Evolutionary conservation across 164 flowering plant species (phyloP), one percentile per base, ranked within the genome.

Genomic region (Umbilicus rupestris): DNA sequence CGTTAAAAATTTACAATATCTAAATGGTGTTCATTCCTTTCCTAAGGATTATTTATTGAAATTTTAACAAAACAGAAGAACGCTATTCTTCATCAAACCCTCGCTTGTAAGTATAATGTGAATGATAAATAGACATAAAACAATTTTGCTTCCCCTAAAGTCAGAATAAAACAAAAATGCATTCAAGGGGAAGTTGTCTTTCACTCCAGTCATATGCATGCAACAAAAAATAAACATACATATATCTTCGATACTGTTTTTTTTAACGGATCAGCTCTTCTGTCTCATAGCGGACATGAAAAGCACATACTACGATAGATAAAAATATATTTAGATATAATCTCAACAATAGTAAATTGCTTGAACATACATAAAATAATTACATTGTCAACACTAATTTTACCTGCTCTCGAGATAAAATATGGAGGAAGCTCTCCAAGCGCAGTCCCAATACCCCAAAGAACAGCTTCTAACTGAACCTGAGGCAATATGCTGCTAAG

Each of bases 401-500:
- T 50, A 92, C 98, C 98, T 77, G 98, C 98, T 73, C 90, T 84
- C 70, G 98, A 93, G 75, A 93, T 88, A 70, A 93, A 93, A 78
- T 93, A 93, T 8, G 98, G 96, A 71, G 98, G 98, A 72, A 93
- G 94, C 79, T 93, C 98, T 63, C 98, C 98, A 66, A 93, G 88
- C 15, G 97, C 96, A 72, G 96, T 93, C 64, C 98, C 98, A 73
- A 93, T 14, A 31, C 98, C 98, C 98, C 98, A 93, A 5, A 93
- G 71, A 71, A 93, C 69, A 66, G 98, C 98, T 74, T 93, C 98
- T 29, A 88, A 45, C 76, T 90, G 96, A 60, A 93, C 85, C 72
- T 87, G 90, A 42, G 90, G 89, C 81, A 90, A 76, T 76, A 93
- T 86, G 79, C 90, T 90, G 76, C 83, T 81, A 39, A 93, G 81